phyloP scores from a whole-genome alignment of 2,329 filamentous ascomycete genomes.

The Fusarium kyushuense region DNA sequence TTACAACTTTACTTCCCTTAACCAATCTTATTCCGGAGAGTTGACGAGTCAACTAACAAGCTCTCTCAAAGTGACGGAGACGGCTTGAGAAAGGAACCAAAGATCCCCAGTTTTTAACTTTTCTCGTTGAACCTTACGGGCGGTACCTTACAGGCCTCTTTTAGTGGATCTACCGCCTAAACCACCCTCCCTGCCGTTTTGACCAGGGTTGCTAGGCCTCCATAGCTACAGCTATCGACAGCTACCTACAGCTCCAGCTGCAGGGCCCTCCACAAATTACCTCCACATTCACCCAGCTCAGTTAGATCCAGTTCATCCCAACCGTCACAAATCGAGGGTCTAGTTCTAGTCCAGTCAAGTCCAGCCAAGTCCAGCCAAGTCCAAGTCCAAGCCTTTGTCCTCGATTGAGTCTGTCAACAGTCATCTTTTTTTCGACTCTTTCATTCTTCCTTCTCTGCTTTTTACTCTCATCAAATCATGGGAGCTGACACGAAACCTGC shows the following conservation, averaged over 20 bases:
- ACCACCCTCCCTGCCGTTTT: constrained; percentile 5
- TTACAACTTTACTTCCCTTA: not conserved
- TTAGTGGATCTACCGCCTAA: constrained; percentile 33
- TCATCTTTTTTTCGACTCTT: constrained; percentile 11
- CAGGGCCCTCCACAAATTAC: not conserved
- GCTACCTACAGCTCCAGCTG: not conserved
- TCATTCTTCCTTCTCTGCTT: constrained; percentile 10
- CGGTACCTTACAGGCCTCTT: constrained; percentile 41
- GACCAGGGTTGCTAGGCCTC: not conserved
- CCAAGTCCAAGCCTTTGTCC: not conserved
- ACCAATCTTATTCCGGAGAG: constrained; percentile 25
- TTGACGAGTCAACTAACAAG: constrained; percentile 12
- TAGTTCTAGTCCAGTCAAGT: no score
- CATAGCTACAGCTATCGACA: not conserved
- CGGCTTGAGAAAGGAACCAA: constrained; percentile 12
- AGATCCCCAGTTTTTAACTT: constrained; percentile 22
- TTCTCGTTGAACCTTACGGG: constrained; percentile 29
- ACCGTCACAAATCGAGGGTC: constrained; percentile 18
- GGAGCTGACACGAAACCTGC: constrained; percentile 58
- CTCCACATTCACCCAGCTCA: constrained; percentile 8
- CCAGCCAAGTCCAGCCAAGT: no score
- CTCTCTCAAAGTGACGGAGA: constrained; percentile 27
- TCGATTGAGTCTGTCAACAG: constrained; percentile 21
- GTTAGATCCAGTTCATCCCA: constrained; percentile 17
- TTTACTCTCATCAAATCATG: constrained; percentile 23